Percentiles rank a stretch among this genome's conserved stretches.
phyloP scores from a whole-genome alignment of 768 basidiomycete genomes.

The Hemileccinum rubropunctum region DNA sequence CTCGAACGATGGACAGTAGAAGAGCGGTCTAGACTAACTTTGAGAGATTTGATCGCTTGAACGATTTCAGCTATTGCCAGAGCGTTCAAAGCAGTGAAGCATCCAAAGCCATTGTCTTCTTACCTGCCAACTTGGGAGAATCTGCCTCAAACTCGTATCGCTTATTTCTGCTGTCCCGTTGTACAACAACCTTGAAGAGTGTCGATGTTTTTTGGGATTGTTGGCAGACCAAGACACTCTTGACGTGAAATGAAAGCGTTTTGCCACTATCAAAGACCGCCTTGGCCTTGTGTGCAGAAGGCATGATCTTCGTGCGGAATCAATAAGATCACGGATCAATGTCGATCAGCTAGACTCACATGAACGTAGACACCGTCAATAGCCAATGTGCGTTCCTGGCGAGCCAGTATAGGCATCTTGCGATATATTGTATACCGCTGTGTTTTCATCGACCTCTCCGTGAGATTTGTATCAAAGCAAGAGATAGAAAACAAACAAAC shows the following conservation, averaged over 20 bases:
- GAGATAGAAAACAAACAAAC: slow-evolving; percentile 34
- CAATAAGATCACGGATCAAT: slow-evolving; percentile 2
- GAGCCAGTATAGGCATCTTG: slow-evolving; percentile 91
- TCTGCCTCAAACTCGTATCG: slow-evolving; percentile 98
- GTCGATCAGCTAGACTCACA: slow-evolving; percentile 39
- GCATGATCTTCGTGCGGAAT: slow-evolving; percentile 67
- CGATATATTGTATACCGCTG: slow-evolving; percentile 92
- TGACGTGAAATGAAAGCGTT: slow-evolving; percentile 91
- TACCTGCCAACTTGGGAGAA: slow-evolving; percentile 74
- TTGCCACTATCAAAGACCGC: slow-evolving; percentile 87
- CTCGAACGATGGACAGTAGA: slow-evolving; percentile 60
- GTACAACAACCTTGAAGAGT: slow-evolving; percentile 87
- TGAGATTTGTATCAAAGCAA: not conserved
- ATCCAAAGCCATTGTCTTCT: slow-evolving; percentile 20
- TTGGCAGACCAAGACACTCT: slow-evolving; percentile 79
- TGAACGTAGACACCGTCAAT: slow-evolving; percentile 95
- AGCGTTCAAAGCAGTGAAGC: not conserved
- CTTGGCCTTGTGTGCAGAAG: slow-evolving; percentile 72
- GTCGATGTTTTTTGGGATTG: slow-evolving; percentile 78
- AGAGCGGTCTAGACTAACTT: slow-evolving; percentile 60
- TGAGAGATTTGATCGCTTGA: slow-evolving; percentile 64
- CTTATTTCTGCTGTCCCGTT: slow-evolving; percentile 73
- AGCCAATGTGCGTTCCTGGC: slow-evolving; percentile 87
- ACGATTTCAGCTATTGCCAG: slow-evolving; percentile 66
- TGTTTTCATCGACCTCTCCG: not conserved